These are phyloP conservation scores for Xylariaceae sp. DNA, from an alignment of 2,329 filamentous ascomycete species.

Conservation along the genomic window DNA sequence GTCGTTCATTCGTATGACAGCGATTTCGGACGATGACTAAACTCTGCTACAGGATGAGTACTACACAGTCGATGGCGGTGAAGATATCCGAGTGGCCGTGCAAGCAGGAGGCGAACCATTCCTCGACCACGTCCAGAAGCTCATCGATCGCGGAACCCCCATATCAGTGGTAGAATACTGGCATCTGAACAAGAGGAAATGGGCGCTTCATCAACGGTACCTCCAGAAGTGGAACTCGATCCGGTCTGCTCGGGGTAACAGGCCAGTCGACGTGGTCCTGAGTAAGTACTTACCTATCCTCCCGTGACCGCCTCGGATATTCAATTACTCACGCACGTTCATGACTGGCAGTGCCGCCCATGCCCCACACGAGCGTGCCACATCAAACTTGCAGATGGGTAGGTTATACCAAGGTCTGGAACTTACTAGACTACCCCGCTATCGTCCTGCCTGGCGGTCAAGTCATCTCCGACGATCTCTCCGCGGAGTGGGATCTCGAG, in stretches of 20 bases:
- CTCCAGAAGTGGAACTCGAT: conserved; percentile 53
- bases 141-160: conserved; percentile 46
- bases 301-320: background rate
- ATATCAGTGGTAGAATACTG: conserved; percentile 62
- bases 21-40: too few species aligned
- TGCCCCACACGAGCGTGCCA: conserved; percentile 54
- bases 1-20: too few species aligned
- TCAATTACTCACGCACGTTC: too few species aligned
- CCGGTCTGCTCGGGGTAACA: conserved; percentile 38
- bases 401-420: conserved; percentile 59
- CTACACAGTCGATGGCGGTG: conserved; percentile 58
- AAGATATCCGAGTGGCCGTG: conserved; percentile 55
- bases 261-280: conserved; percentile 49
- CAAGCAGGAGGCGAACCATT: conserved; percentile 52
- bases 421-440: conserved; percentile 57
- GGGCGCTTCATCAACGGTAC: conserved; percentile 47
- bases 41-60: conserved; percentile 44
- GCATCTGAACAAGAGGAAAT: conserved; percentile 58
- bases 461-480: conserved; percentile 38
- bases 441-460: conserved; percentile 50
- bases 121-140: conserved; percentile 51
- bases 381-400: conserved; percentile 39
- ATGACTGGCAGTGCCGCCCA: conserved; percentile 44
- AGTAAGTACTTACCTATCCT: conserved; percentile 15
- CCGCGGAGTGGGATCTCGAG: conserved; percentile 33